These are phyloP conservation scores for Solanum tarapatanum DNA, from an alignment of 257 asterid genomes.

Conservation along the genomic window DNA sequence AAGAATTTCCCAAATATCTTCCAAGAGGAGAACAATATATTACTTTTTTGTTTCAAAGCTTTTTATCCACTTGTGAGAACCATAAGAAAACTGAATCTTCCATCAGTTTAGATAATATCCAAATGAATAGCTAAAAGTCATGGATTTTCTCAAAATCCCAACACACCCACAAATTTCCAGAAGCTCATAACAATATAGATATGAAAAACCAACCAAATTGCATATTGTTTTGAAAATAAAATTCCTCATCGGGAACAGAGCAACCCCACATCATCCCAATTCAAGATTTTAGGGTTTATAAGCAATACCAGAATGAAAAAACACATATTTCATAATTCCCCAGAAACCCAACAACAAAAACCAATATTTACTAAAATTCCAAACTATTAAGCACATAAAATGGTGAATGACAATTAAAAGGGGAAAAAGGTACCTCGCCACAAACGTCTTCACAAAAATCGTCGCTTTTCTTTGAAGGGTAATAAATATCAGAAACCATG, in stretches of 20 bases:
- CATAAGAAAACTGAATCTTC: background rate
- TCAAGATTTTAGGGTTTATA: background rate
- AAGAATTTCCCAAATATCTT: background rate
- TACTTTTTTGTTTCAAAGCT: background rate
- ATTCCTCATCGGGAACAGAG: background rate
- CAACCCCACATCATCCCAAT: background rate
- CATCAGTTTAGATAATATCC: background rate
- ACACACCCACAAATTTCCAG: background rate
- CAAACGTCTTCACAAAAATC: conserved; percentile 48
- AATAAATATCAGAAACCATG: conserved; percentile 31
- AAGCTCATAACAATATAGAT: background rate
- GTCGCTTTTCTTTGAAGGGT: conserved; percentile 41
- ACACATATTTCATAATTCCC: background rate
- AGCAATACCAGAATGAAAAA: background rate
- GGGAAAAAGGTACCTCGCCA: conserved; percentile 31
- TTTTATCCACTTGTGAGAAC: background rate
- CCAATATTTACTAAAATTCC: background rate
- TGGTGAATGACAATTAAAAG: background rate
- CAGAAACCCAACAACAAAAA: background rate
- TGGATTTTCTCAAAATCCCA: background rate
- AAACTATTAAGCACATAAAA: background rate
- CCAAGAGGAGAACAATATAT: background rate
- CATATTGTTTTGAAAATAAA: background rate
- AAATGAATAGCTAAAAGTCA: background rate
- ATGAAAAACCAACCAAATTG: background rate